A percentile compares a stretch with the other conserved stretches of the same genome.
Evolutionary conservation across 768 basidiomycete species (phyloP).

Genomic region (Hygrophorus russula): DNA sequence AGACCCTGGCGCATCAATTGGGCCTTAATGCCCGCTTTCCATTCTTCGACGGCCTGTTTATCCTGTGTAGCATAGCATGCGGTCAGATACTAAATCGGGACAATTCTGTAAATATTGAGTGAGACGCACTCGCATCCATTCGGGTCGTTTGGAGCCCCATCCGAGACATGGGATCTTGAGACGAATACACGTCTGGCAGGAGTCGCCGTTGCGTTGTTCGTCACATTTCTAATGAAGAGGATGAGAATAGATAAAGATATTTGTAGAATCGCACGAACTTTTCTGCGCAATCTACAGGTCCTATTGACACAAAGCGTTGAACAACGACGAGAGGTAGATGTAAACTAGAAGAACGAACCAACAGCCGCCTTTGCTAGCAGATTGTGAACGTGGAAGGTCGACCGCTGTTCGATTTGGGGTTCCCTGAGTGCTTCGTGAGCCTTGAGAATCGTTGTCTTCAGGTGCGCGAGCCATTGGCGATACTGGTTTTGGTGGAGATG

Average conservation of each 20-base stretch:
- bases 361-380: constrained; percentile 64
- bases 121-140: constrained; percentile 72
- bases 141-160: constrained; percentile 78
- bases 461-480: constrained; percentile 23
- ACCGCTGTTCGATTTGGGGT: constrained; percentile 36
- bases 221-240: constrained; percentile 62
- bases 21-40: constrained; percentile 78
- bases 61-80: constrained; percentile 35
- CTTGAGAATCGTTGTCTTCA: constrained; percentile 14
- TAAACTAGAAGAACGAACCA: constrained; percentile 40
- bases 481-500: constrained; percentile 22
- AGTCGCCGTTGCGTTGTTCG: constrained; percentile 70
- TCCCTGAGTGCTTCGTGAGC: constrained; percentile 22
- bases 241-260: not conserved
- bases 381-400: constrained; percentile 40
- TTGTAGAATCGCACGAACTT: constrained; percentile 33
- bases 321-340: constrained; percentile 7
- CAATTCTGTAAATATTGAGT: constrained; percentile 9
- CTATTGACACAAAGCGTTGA: constrained; percentile 22
- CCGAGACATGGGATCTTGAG: constrained; percentile 75
- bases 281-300: constrained; percentile 78
- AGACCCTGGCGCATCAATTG: constrained; percentile 68
- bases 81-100: constrained; percentile 10
- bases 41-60: constrained; percentile 69
- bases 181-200: constrained; percentile 73